These are phyloP conservation scores for Lactifluus hygrophoroides DNA, from an alignment of 768 basidiomycete species.

Conservation along the genomic window DNA sequence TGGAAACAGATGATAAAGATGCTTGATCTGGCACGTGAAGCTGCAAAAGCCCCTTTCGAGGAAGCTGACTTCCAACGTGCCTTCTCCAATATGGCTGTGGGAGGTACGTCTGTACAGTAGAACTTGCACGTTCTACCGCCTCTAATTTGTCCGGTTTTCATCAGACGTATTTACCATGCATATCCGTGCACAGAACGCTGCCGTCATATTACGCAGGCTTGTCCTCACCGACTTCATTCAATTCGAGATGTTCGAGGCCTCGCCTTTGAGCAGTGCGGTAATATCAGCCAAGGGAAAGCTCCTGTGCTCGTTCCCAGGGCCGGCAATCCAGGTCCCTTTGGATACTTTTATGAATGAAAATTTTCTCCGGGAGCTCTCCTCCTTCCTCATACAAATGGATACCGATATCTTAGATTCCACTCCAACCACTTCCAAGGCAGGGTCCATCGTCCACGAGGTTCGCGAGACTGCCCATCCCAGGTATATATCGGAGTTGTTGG, in stretches of 20 bases:
- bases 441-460: conserved; percentile 25
- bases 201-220: conserved; percentile 27
- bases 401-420: conserved; percentile 29
- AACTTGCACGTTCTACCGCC: neutral
- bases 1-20: conserved; percentile 11
- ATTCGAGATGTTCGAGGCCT: conserved; percentile 42
- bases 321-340: conserved; percentile 33
- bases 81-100: neutral
- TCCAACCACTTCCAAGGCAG: conserved; percentile 30
- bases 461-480: conserved; percentile 37
- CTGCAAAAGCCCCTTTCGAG: neutral
- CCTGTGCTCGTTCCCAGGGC: conserved; percentile 38
- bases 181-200: conserved; percentile 42
- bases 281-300: conserved; percentile 37
- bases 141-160: neutral
- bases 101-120: neutral
- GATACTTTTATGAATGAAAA: conserved; percentile 23
- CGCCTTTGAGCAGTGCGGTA: conserved; percentile 29
- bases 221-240: conserved; percentile 20
- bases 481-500: conserved; percentile 42
- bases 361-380: conserved; percentile 31
- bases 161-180: conserved; percentile 33
- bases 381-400: conserved; percentile 34
- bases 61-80: neutral
- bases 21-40: neutral